These are phyloP conservation scores for Aspergillus pseudotamarii DNA, from an alignment of 2,329 filamentous ascomycete species.

Conservation along the genomic window DNA sequence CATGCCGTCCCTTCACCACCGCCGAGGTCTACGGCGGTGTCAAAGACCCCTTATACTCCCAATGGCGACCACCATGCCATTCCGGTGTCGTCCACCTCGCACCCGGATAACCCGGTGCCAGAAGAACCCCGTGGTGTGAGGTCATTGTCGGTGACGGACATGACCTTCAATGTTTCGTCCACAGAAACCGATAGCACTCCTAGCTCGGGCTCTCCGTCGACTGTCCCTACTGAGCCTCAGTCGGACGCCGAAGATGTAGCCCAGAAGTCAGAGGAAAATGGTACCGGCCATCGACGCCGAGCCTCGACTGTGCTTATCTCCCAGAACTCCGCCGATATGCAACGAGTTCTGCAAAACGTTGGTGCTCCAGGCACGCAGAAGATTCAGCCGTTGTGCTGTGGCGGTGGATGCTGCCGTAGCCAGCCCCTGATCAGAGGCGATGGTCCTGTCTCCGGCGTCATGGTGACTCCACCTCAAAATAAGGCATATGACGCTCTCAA, in stretches of 20 bases:
- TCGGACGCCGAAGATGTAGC: constrained; percentile 37
- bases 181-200: constrained; percentile 38
- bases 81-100: constrained; percentile 46
- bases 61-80: constrained; percentile 33
- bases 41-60: constrained; percentile 23
- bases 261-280: constrained; percentile 20
- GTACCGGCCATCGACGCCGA: constrained; percentile 38
- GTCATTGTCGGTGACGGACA: constrained; percentile 39
- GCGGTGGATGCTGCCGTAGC: constrained; percentile 66
- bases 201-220: constrained; percentile 42
- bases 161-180: constrained; percentile 32
- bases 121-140: constrained; percentile 48
- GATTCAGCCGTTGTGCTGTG: constrained; percentile 65
- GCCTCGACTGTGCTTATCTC: constrained; percentile 57
- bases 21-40: constrained; percentile 30
- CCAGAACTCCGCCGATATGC: constrained; percentile 61
- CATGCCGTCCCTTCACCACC: constrained; percentile 32
- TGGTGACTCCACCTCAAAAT: constrained; percentile 71
- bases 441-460: constrained; percentile 43
- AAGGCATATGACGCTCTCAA: constrained; percentile 78
- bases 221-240: constrained; percentile 46
- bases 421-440: constrained; percentile 54
- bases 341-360: constrained; percentile 58
- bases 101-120: constrained; percentile 51
- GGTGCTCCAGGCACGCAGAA: constrained; percentile 58